Evolutionary conservation across 169 alveolate genomes (phyloP), one percentile per base, ranked within the genome.

Genomic region (Babesia ovata): DNA sequence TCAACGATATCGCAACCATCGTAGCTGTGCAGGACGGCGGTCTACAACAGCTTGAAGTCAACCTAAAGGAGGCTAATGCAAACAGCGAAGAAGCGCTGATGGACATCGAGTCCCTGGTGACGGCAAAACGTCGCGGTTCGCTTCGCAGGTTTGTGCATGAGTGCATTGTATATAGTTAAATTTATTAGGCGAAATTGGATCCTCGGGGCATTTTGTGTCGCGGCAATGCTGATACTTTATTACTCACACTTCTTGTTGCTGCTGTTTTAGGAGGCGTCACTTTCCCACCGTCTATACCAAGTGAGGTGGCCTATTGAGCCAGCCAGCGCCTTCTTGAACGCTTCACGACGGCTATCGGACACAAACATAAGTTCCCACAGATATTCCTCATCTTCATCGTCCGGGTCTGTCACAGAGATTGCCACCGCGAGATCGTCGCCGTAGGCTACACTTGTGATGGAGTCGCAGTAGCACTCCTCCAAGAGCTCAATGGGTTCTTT

Each of bases 1-100:
- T 81, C 58, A 72, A 63, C 42, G 84, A 81, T 44, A 56, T 81
- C 24, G 83, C 88, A 14, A 81, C 85, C 52, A 72, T 81, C 19
- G 84, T 81, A 10, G 26, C 85, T 17, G 79, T 81, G n/a, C 88
- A 81, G 65, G 88, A 81, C 54, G 88, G 76, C 39, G 88, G 88
- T 12, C 26, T 81, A 19, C 75, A 71, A 48, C 33, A 42, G 67
- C 50, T 81, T 11, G 88, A 81, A 63, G 46, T 50, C 26, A 81
- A 81, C 63, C 42, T 65, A 0, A 53, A 46, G 60, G 86, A 77
- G 19, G 50, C 81, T 2, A 7, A 56, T 17, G 52, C 24, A 16
- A 77, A 66, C 79, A 69, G 82, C 65, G 61, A 62, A 70, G 86
- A 77, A 48, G 29, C 63, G 0, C n/a, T 67, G 7, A 7, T 7